Evolutionary conservation across 495 filamentous ascomycete genomes (phyloP), one percentile per base, ranked within the genome.

Genomic region (Talaromyces adpressus): DNA sequence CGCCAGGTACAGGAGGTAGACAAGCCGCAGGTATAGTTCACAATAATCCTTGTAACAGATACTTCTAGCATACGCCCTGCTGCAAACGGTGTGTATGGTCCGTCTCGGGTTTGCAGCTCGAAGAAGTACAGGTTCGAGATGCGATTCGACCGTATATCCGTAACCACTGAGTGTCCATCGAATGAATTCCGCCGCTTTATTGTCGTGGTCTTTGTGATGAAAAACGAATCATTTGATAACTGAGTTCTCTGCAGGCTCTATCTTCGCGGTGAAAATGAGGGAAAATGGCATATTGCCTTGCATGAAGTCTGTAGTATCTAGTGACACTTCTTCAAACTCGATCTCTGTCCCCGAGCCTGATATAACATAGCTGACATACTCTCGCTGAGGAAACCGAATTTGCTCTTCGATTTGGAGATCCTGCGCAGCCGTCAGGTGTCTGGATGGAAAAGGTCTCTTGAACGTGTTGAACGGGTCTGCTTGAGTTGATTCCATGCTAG

Each of bases 1-100:
- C 12, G 56, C 36, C 1, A 18, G 25, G 23, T 32, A 58, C 14
- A 58, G 56, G n/a, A 58, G 56, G 56, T 58, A 58, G 56, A 58
- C 56, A 22, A 58, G 2, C 5, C 12, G 14, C 3, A 4, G 14
- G 1, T 4, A 41, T 36, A 58, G 14, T 16, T 2, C 25, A 25
- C 14, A 34, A 34, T 34, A 57, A 34, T 34, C 8, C 30, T 34
- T 6, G 25, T 57, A 57, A 57, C 9, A 57, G 34, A 34, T 57
- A 25, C 54, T 57, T n/a, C 29, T 32, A 57, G 25, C 25, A 57
- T 34, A 57, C 11, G 25, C 54, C 22, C 25, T 57, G 8, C 29
- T 34, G 8, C 25, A 57, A 3, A 29, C 22, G 36, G 1, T 8
- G 14, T 11, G 7, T 1, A 12, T 34, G 9, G 9, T 12, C 27